Evolutionary conservation across 495 filamentous ascomycete species (phyloP).

Genomic region (Trichoderma reesei): DNA sequence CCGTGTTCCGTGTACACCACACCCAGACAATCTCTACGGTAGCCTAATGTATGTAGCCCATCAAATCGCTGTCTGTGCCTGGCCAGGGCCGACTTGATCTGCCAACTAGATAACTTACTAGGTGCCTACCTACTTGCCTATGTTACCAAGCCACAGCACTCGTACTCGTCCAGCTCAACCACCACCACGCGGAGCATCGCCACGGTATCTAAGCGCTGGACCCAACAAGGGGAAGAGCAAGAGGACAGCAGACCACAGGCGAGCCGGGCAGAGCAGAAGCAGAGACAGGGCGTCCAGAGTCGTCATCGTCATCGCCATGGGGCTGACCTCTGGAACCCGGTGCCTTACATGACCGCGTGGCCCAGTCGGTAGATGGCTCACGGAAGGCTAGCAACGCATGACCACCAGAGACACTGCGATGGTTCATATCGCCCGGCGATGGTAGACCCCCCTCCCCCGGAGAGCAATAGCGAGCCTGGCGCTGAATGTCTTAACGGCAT

Average conservation of each 20-base stretch:
- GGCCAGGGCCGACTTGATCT: background rate
- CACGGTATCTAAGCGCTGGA: background rate
- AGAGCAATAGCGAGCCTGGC: background rate
- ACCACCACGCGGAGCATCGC: background rate
- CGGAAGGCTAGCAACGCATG: background rate
- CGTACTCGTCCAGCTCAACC: background rate
- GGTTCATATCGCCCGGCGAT: background rate
- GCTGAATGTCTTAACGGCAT: background rate
- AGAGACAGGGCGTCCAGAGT: background rate
- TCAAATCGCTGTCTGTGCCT: background rate
- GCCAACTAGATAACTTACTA: background rate
- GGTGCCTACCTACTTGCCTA: no score
- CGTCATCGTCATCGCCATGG: background rate
- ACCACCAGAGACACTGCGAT: background rate
- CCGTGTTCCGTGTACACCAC: slow-evolving; percentile 4
- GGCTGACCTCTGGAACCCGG: slow-evolving; percentile 5
- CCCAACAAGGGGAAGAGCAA: background rate
- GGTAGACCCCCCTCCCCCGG: background rate
- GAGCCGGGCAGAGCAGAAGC: background rate
- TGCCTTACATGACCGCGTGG: slow-evolving; percentile 8
- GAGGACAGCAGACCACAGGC: no score
- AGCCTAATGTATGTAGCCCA: no score
- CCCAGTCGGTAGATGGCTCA: background rate
- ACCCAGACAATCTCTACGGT: no score
- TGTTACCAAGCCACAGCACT: no score